phyloP scores from a whole-genome alignment of 2,329 filamentous ascomycete genomes.

The Clathrospora elynae region DNA sequence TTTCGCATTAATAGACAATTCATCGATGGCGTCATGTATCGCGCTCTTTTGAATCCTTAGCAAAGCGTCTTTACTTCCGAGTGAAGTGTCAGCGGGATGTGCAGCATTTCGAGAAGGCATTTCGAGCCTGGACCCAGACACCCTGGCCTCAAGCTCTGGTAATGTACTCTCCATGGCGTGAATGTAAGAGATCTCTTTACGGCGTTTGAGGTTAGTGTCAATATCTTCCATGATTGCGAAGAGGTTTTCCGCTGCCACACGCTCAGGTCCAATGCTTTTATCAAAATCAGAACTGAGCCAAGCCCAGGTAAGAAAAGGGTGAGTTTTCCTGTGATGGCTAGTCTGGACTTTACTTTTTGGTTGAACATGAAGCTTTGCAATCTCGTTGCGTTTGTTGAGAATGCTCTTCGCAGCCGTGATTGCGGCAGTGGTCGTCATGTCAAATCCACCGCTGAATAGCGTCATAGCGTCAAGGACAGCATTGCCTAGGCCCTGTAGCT shows the following conservation, averaged over 20 bases:
- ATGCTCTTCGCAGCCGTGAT: too few relatives aligned
- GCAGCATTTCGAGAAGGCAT: too few relatives aligned
- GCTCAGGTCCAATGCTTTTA: constrained; percentile 1
- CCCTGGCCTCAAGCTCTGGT: background rate
- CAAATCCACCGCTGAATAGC: background rate
- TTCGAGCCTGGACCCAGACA: too few relatives aligned
- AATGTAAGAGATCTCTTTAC: background rate
- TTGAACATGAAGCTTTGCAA: too few relatives aligned
- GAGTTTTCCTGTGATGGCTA: background rate
- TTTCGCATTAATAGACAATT: background rate
- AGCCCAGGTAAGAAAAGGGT: constrained; percentile 1
- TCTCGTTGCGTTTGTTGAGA: too few relatives aligned
- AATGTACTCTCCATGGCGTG: background rate
- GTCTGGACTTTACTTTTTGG: background rate
- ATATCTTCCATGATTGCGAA: constrained; percentile 6
- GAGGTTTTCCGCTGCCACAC: constrained; percentile 1
- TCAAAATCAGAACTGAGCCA: background rate
- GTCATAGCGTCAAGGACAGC: background rate
- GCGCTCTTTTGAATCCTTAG: background rate
- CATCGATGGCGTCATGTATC: constrained; percentile 3
- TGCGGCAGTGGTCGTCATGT: background rate
- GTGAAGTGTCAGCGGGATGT: too few relatives aligned
- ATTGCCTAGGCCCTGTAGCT: background rate
- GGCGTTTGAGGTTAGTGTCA: background rate
- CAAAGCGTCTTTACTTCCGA: background rate